Base-by-base conservation (phyloP, 495 filamentous ascomycete genomes). In the Xylona heveae region DNA sequence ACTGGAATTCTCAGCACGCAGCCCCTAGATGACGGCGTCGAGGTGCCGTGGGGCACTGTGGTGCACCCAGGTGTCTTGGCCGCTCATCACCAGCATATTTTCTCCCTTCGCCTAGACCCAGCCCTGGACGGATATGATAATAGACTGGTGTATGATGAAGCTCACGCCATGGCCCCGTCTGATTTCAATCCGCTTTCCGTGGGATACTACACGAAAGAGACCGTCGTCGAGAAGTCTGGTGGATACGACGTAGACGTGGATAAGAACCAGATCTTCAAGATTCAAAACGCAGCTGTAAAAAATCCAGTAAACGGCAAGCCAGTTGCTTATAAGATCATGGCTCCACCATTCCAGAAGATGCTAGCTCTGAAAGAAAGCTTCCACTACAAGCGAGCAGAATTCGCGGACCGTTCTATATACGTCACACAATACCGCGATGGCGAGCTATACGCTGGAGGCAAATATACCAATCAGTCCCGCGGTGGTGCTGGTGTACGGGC, bases 1-100 rank as follows among this genome's bases (percentile, higher is more conserved):
- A 91, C 83, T 1, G 83, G 83, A 0, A 80, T 93, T 37, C 58
- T 93, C 13, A 80, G 72, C 27, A 88, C 82, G 0, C 66, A 81
- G 24, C 79, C 83, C 5, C 71, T 91, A 36, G 75, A 81, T 32
- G 59, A 73, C 12, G 74, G 69, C 12, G 51, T 74, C 34, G 53
- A 57, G 36, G 71, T 66, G 15, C 71, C 59, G 17, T 91, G 74
- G 62, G 83, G 83, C 26, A 93, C 83, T 1, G 63, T 84, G 20
- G 78, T 93, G 5, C 74, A 81, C 37, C 83, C 82, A 0, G 83
- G 83, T 0, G 80, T 83, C 6, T 65, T 93, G 29, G 80, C 47
- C 33, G 34, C 68, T 34, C 67, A 68, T 46, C 83, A 93, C 40
- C 83, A 93, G 43, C 83, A 93, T 53, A 78, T 91, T 49, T 88